These are phyloP conservation scores for Arthrobotrys musiformis DNA, from an alignment of 2,329 filamentous ascomycete species.

Conservation along the genomic window DNA sequence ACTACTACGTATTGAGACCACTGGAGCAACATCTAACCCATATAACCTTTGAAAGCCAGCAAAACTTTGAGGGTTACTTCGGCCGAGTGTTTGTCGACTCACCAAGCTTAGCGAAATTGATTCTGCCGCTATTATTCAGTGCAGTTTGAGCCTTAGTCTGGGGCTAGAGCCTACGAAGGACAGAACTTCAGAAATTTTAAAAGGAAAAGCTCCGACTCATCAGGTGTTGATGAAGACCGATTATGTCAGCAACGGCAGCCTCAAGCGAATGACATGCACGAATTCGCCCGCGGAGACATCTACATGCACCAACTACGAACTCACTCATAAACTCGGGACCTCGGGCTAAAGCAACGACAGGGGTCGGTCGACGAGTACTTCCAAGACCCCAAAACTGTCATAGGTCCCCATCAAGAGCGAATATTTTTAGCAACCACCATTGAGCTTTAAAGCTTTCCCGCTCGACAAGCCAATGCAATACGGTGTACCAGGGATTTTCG, in stretches of 20 bases:
- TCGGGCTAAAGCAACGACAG: conserved; percentile 26
- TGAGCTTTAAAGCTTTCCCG: conserved; percentile 28
- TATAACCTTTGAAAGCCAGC: no score
- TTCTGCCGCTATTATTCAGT: no score
- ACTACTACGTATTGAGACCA: conserved; percentile 23
- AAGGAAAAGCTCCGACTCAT: conserved; percentile 5
- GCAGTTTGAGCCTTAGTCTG: no score
- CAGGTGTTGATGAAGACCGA: not conserved
- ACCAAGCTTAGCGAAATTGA: no score
- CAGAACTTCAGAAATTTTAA: not conserved
- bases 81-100: no score
- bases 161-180: no score
- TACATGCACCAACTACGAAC: not conserved
- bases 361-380: conserved; percentile 27
- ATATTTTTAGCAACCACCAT: conserved; percentile 54
- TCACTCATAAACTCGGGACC: not conserved
- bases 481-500: no score
- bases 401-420: conserved; percentile 16
- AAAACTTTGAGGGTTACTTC: no score
- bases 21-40: not conserved
- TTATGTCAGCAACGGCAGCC: conserved; percentile 35
- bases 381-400: conserved; percentile 37
- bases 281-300: conserved; percentile 17
- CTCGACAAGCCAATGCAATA: not conserved
- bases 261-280: conserved; percentile 26